Evolutionary conservation across 441 rosid species (phyloP).

Genomic region (Aquilaria agallochum): DNA sequence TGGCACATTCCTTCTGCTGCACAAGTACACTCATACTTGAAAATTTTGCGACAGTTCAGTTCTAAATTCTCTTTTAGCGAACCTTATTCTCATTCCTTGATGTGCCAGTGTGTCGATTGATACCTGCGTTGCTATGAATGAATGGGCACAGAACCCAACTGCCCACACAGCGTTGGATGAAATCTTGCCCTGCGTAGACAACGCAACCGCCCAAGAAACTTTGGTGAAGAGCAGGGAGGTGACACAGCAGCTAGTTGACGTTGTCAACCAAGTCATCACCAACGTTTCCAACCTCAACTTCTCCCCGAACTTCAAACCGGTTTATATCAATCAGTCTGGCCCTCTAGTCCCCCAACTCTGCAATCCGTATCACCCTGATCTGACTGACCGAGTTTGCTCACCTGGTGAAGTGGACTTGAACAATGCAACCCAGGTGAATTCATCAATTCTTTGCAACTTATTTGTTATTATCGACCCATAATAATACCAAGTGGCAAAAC

Average conservation of each 20-base stretch:
- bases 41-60: not conserved
- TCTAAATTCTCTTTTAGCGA: not conserved
- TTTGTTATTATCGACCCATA: too few species aligned
- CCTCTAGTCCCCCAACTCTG: slow-evolving; percentile 82
- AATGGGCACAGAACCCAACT: slow-evolving; percentile 81
- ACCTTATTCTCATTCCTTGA: slow-evolving; percentile 12
- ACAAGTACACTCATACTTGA: slow-evolving; percentile 51
- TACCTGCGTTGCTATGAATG: slow-evolving; percentile 81
- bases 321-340: slow-evolving; percentile 94
- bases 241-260: slow-evolving; percentile 64
- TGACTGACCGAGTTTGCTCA: slow-evolving; percentile 58
- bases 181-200: slow-evolving; percentile 88
- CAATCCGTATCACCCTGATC: slow-evolving; percentile 64
- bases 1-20: slow-evolving; percentile 83
- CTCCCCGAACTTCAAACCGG: slow-evolving; percentile 66
- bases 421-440: slow-evolving; percentile 78
- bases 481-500: too few species aligned
- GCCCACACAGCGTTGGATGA: slow-evolving; percentile 86
- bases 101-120: slow-evolving; percentile 68
- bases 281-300: slow-evolving; percentile 87
- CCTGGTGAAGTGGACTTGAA: slow-evolving; percentile 65
- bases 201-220: slow-evolving; percentile 73
- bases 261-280: slow-evolving; percentile 76
- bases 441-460: too few species aligned
- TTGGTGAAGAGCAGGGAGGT: slow-evolving; percentile 62